Evolutionary conservation across 306 rosid species (phyloP).

Genomic region (Lablab purpureus): DNA sequence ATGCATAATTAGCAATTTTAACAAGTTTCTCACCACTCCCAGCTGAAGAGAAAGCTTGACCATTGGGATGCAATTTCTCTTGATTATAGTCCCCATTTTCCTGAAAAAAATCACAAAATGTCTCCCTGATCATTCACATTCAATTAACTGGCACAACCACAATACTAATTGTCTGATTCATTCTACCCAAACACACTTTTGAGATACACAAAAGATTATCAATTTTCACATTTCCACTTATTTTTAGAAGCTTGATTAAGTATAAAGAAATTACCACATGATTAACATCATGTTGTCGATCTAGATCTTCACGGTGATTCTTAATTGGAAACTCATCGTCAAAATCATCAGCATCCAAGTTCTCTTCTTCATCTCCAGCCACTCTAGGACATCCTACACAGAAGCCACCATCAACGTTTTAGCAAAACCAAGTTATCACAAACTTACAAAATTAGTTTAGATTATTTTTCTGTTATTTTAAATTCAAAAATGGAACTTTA

Average conservation of each 20-base stretch:
- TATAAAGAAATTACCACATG: constrained; percentile 56
- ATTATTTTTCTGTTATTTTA: neutral
- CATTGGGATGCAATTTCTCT: constrained; percentile 64
- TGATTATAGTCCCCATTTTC: constrained; percentile 67
- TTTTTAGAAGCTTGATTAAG: constrained; percentile 15
- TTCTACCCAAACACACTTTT: neutral
- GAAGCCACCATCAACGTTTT: constrained; percentile 31
- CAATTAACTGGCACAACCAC: constrained; percentile 14
- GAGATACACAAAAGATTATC: neutral
- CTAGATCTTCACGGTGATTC: constrained; percentile 48
- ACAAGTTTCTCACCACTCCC: constrained; percentile 72
- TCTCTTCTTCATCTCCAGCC: constrained; percentile 83
- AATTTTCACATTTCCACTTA: constrained; percentile 9
- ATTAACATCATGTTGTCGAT: constrained; percentile 44
- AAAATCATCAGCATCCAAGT: constrained; percentile 78
- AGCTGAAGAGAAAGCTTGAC: constrained; percentile 75
- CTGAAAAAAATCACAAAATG: constrained; percentile 55
- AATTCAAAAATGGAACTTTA: neutral
- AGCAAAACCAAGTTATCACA: neutral
- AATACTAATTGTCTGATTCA: constrained; percentile 20
- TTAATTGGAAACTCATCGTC: constrained; percentile 87
- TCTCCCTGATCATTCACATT: constrained; percentile 10
- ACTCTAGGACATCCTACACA: constrained; percentile 86
- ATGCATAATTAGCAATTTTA: constrained; percentile 31
- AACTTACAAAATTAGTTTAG: neutral